Conservation (phyloP, 768 basidiomycete genomes). For the Leccinum subgranulosum region DNA sequence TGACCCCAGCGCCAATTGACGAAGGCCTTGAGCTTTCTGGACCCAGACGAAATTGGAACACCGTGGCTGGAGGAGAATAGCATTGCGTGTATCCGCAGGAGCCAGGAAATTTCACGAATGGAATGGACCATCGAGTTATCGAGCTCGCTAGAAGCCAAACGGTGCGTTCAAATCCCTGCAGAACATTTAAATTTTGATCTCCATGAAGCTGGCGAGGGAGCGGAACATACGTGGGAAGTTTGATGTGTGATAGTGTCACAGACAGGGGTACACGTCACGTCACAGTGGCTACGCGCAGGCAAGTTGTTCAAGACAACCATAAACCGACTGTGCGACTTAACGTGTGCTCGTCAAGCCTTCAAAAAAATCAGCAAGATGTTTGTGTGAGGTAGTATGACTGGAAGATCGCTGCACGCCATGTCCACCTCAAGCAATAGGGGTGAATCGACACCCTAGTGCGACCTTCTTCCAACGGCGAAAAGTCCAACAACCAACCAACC, state of each 20-base stretch:
- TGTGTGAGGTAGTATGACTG: slow-evolving; percentile 29
- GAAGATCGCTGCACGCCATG: slow-evolving; percentile 7
- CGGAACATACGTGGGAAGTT: slow-evolving; percentile 10
- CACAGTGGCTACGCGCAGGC: slow-evolving; percentile 23
- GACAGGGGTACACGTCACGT: slow-evolving; percentile 29
- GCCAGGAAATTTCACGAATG: not conserved
- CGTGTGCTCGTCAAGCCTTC: slow-evolving; percentile 27
- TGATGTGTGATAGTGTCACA: slow-evolving; percentile 23
- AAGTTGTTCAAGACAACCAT: slow-evolving; percentile 31
- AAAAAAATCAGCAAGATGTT: slow-evolving; percentile 17
- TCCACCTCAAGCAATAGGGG: slow-evolving; percentile 7
- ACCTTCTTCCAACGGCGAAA: not conserved
- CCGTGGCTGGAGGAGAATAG: slow-evolving; percentile 1
- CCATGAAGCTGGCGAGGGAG: not conserved
- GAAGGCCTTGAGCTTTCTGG: not conserved
- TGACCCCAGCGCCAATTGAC: not conserved
- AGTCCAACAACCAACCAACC: slow-evolving; percentile 2
- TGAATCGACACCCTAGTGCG: slow-evolving; percentile 1
- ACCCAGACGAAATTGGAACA: slow-evolving; percentile 13
- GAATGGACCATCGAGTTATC: not conserved
- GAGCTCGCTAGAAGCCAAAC: not conserved
- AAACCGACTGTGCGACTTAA: slow-evolving; percentile 24
- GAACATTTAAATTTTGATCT: not conserved
- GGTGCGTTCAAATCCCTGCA: slow-evolving; percentile 5
- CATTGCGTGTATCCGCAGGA: not conserved